phyloP scores from a whole-genome alignment of 306 rosid genomes.

The Elaeagnus macrophylla region DNA sequence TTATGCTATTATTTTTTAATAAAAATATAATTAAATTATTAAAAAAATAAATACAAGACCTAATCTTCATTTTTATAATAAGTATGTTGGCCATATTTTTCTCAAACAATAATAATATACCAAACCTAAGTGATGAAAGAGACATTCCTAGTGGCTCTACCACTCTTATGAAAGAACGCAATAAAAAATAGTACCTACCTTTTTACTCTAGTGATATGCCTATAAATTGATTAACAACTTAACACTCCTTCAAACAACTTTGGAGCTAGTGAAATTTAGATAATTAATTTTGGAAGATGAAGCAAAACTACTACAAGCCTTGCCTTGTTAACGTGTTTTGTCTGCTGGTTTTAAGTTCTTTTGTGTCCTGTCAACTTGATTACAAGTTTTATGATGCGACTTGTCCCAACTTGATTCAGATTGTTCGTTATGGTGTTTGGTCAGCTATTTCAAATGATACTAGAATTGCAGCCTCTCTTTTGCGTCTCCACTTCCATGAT shows the following conservation, averaged over 20 bases:
- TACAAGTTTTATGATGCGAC: slow-evolving; percentile 51
- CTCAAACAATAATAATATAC: too few relatives aligned
- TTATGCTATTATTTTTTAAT: too few relatives aligned
- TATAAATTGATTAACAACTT: too few relatives aligned
- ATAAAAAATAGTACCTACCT: too few relatives aligned
- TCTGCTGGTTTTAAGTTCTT: slow-evolving; percentile 40
- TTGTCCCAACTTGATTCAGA: slow-evolving; percentile 51
- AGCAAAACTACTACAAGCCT: slow-evolving; percentile 20
- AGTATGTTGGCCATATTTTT: too few relatives aligned
- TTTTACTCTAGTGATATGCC: too few relatives aligned
- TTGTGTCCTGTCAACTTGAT: slow-evolving; percentile 52
- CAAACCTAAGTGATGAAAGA: too few relatives aligned
- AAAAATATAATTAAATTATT: too few relatives aligned
- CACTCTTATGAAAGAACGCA: too few relatives aligned
- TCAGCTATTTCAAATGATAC: slow-evolving; percentile 64
- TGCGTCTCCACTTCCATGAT: slow-evolving; percentile 94
- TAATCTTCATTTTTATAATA: too few relatives aligned
- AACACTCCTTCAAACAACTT: background rate
- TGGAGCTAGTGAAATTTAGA: background rate
- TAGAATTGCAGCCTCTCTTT: slow-evolving; percentile 85
- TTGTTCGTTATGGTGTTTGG: slow-evolving; percentile 46
- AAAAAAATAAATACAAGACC: too few relatives aligned
- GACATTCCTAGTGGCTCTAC: too few relatives aligned
- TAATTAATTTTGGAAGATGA: slow-evolving; percentile 15
- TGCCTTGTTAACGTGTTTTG: slow-evolving; percentile 26